Percentiles rank a stretch among this genome's conserved stretches.
phyloP scores from a whole-genome alignment of 352 stramenopile species.

The Phytophthora capsici region DNA sequence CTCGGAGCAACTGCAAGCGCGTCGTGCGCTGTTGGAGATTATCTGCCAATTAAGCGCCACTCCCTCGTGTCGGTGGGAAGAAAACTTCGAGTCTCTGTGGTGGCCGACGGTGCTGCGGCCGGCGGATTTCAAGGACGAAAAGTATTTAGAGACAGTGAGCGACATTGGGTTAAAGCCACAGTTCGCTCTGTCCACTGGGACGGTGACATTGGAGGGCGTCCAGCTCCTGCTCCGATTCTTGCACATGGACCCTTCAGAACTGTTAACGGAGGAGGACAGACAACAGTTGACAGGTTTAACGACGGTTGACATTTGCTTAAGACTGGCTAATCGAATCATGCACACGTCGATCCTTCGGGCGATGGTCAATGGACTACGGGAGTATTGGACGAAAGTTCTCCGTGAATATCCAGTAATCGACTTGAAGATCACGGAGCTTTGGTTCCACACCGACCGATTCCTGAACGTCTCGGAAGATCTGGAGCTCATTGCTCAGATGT shows the following conservation, averaged over 20 bases:
- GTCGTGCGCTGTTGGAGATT: constrained; percentile 25
- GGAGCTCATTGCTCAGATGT: constrained; percentile 15
- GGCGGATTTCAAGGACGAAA: constrained; percentile 13
- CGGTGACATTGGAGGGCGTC: constrained; percentile 27
- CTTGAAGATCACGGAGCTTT: constrained; percentile 28
- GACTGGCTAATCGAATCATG: constrained; percentile 17
- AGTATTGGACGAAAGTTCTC: neutral
- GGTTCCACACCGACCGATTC: constrained; percentile 30
- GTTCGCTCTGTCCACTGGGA: constrained; percentile 18
- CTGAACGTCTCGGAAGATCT: constrained; percentile 25
- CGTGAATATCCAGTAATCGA: neutral
- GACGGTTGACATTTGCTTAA: constrained; percentile 24
- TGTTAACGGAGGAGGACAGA: constrained; percentile 17
- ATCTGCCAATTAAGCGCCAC: constrained; percentile 25
- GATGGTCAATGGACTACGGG: constrained; percentile 14
- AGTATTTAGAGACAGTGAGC: constrained; percentile 21
- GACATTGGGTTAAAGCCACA: constrained; percentile 2
- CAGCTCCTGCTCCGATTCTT: constrained; percentile 29
- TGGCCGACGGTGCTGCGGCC: constrained; percentile 18
- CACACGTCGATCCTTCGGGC: constrained; percentile 24
- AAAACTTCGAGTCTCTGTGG: constrained; percentile 32
- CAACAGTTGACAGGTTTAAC: constrained; percentile 8
- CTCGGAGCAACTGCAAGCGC: constrained; percentile 13
- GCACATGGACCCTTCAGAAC: constrained; percentile 7
- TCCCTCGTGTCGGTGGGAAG: constrained; percentile 14